Conservation (phyloP, 768 basidiomycete genomes). For the Trametes maxima region DNA sequence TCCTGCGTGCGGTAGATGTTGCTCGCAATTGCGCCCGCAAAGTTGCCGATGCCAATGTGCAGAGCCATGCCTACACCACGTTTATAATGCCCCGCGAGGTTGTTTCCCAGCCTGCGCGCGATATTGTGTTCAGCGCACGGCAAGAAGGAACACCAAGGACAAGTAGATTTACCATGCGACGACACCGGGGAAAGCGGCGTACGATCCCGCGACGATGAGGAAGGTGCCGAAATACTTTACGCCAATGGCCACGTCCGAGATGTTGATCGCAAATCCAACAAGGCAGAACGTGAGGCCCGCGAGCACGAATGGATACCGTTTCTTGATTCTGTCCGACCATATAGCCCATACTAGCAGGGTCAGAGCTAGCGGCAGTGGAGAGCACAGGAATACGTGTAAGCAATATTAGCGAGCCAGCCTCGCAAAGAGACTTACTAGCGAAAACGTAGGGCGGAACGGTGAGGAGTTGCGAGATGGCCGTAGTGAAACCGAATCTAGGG, state of each 20-base stretch:
- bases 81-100: constrained; percentile 70
- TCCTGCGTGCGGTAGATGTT: constrained; percentile 65
- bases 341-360: constrained; percentile 53
- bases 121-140: not conserved
- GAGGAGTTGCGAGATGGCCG: constrained; percentile 62
- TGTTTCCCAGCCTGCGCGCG: constrained; percentile 48
- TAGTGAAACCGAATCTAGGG: constrained; percentile 58
- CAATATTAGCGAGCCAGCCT: not conserved
- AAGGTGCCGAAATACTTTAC: constrained; percentile 79
- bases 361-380: constrained; percentile 49
- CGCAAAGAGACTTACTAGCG: constrained; percentile 43
- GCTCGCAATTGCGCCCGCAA: constrained; percentile 63
- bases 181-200: constrained; percentile 60
- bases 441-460: constrained; percentile 67
- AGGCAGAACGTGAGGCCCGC: constrained; percentile 52
- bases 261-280: constrained; percentile 67
- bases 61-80: constrained; percentile 69
- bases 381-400: too few relatives aligned
- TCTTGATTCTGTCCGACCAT: constrained; percentile 57
- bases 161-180: constrained; percentile 55
- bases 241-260: constrained; percentile 51
- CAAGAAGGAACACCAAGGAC: too few relatives aligned
- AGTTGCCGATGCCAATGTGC: constrained; percentile 69
- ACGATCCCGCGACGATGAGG: constrained; percentile 65
- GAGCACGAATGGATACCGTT: constrained; percentile 64